phyloP scores from a whole-genome alignment of 2,329 filamentous ascomycete genomes.

The Chrysoporthe cubensis region DNA sequence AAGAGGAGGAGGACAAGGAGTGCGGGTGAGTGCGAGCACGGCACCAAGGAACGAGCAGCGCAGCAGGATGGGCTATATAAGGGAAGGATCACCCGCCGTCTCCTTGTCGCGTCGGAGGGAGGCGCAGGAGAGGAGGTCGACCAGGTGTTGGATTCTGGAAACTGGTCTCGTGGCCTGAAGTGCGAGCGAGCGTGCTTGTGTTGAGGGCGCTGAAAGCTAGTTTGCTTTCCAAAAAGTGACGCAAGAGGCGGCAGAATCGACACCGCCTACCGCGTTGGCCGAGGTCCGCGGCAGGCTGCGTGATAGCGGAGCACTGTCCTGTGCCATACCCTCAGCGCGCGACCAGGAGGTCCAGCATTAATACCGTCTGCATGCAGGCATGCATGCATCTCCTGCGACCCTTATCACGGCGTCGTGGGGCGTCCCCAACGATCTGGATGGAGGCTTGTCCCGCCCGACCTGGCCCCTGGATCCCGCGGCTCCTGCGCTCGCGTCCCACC shows the following conservation, averaged over 20 bases:
- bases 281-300: neutral
- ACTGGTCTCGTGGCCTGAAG: conserved; percentile 23
- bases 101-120: neutral
- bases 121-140: neutral
- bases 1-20: neutral
- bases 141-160: neutral
- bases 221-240: conserved; percentile 20
- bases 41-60: too few relatives aligned
- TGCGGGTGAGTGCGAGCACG: neutral
- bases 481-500: too few relatives aligned
- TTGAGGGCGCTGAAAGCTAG: neutral
- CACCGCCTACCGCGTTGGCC: conserved; percentile 20
- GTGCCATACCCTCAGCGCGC: neutral
- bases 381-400: too few relatives aligned
- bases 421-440: neutral
- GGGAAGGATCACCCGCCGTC: neutral
- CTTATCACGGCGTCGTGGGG: too few relatives aligned
- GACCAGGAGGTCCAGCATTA: neutral
- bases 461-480: too few relatives aligned
- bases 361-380: too few relatives aligned
- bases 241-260: conserved; percentile 21
- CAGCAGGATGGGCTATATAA: neutral
- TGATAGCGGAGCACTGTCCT: neutral
- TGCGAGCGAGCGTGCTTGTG: neutral
- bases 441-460: neutral